Base-by-base conservation (phyloP, 2,329 filamentous ascomycete species). In the Gnomoniopsis smithogilvyi region DNA sequence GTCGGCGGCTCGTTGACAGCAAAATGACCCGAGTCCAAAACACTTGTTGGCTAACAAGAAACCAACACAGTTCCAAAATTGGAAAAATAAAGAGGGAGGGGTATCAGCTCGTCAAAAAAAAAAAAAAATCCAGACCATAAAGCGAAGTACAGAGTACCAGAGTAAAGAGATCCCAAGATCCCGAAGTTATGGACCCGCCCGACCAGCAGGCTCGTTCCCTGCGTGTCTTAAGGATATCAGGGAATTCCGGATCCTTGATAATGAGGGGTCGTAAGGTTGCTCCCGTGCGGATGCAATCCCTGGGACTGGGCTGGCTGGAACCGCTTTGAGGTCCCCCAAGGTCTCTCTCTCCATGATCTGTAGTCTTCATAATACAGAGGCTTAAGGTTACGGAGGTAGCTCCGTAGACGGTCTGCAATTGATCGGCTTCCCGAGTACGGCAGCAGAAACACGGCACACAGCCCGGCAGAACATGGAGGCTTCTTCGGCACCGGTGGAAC, bases 271-370 rank as follows among this genome's bases (percentile, higher is more conserved):
- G 36, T 46, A 56, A 56, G 53, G 53, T 56, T 56, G 53, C 53
- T 56, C 53, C 53, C 53, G 53, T 41, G 33, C 21, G 22, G 41
- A 14, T 46, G 46, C 14, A 21, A 56, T 49, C 53, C 53, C 53
- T 49, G 45, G 19, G n/a, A 17, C 11, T 12, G 6, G 50, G 50
- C 3, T 21, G 11, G 30, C 19, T 19, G 38, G 34, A 41, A 22
- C 38, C 21, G 10, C 26, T 48, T 48, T 21, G 14, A 24, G n/a
- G 6, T 12, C 17, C 45, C 11, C 34, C 34, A 36, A 41, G 11
- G 21, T 41, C 36, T 21, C 15, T 24, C 14, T n/a, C n/a, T n/a
- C 14, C 19, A 38, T 22, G 50, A 34, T 26, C 17, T 47, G 52
- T 34, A 24, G 34, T 19, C 19, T 24, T n/a, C n/a, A n/a, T n/a